Conservation (phyloP, 805 yeast genomes). For the Cyberlindnera suaveolens region DNA sequence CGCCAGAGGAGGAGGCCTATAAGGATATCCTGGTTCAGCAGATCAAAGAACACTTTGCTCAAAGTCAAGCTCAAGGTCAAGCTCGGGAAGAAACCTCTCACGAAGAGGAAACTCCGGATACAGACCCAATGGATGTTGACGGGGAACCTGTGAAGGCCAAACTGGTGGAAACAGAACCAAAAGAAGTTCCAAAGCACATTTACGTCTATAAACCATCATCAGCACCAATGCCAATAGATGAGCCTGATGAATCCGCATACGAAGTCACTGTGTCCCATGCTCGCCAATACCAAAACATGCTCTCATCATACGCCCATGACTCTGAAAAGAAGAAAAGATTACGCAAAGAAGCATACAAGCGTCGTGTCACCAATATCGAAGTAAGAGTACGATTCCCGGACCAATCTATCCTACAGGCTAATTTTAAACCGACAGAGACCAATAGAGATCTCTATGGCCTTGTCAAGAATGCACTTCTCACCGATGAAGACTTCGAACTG, state of each 20-base stretch:
- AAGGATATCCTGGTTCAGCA: conserved; percentile 1
- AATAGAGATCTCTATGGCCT: conserved; percentile 25
- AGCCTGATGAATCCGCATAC: conserved; percentile 32
- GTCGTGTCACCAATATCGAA: conserved; percentile 23
- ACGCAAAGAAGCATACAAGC: conserved; percentile 23
- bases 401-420: conserved; percentile 42
- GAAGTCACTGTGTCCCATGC: conserved; percentile 50
- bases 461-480: conserved; percentile 25
- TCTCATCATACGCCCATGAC: conserved; percentile 35
- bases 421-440: conserved; percentile 40
- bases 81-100: neutral
- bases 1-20: conserved; percentile 2
- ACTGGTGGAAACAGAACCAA: neutral
- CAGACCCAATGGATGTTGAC: neutral
- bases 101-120: neutral
- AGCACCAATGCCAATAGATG: conserved; percentile 6
- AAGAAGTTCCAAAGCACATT: conserved; percentile 18
- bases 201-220: conserved; percentile 19
- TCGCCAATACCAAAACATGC: conserved; percentile 42
- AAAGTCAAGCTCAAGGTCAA: neutral
- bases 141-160: neutral
- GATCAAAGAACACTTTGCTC: neutral
- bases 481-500: conserved; percentile 30
- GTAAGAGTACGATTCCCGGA: conserved; percentile 57
- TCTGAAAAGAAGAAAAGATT: conserved; percentile 36